Evolutionary conservation across 1,139 yeast genomes (phyloP).

Genomic region (Candida labiduridarum): DNA sequence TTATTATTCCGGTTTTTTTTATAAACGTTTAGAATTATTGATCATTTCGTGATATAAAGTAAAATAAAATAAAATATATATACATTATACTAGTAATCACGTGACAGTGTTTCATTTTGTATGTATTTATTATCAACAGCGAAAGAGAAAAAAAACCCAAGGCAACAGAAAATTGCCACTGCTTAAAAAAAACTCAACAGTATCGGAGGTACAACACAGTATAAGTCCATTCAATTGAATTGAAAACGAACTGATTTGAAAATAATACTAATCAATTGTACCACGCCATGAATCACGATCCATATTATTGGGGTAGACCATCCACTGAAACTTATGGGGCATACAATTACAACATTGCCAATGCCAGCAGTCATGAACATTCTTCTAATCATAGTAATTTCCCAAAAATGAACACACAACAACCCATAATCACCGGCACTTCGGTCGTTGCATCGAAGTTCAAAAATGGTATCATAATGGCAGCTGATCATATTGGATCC

Average conservation of each 20-base stretch:
- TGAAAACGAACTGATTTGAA: not conserved
- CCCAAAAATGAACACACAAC: constrained; percentile 87
- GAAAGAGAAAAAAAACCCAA: not conserved
- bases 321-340: constrained; percentile 76
- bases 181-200: not conserved
- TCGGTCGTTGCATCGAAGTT: constrained; percentile 91
- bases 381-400: constrained; percentile 27
- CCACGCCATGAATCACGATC: constrained; percentile 84
- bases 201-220: too few relatives aligned
- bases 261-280: not conserved
- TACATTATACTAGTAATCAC: not conserved
- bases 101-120: not conserved
- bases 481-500: constrained; percentile 92
- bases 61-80: too few relatives aligned
- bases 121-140: not conserved
- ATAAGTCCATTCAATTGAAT: not conserved
- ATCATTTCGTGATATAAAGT: not conserved
- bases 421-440: constrained; percentile 95
- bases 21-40: not conserved
- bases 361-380: constrained; percentile 35
- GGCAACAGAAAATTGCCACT: constrained; percentile 6
- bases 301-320: constrained; percentile 95
- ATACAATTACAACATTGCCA: constrained; percentile 73
- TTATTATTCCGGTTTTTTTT: not conserved
- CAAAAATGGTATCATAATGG: constrained; percentile 86